phyloP scores from a whole-genome alignment of 306 rosid species.

The Inga oerstediana region DNA sequence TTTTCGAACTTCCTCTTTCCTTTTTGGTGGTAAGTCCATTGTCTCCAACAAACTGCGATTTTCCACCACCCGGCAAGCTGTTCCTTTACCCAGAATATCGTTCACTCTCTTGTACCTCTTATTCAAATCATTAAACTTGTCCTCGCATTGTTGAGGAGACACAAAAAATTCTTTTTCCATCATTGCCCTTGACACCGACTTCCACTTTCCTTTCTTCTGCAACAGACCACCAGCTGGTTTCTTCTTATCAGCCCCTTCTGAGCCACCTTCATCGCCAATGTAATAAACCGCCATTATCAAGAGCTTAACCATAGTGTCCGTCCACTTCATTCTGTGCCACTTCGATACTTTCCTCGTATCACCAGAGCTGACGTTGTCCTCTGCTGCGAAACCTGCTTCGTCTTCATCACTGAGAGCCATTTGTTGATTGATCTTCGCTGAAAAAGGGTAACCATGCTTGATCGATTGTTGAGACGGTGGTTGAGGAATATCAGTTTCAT shows the following conservation, averaged over 20 bases:
- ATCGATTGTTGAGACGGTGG: constrained; percentile 47
- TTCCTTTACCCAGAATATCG: constrained; percentile 93
- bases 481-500: constrained; percentile 48
- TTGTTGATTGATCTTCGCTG: constrained; percentile 48
- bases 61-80: constrained; percentile 86
- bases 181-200: constrained; percentile 88
- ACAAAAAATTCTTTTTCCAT: constrained; percentile 85
- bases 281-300: constrained; percentile 86
- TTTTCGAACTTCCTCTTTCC: constrained; percentile 84
- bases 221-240: constrained; percentile 63
- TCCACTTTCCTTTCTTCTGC: constrained; percentile 99
- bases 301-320: constrained; percentile 80
- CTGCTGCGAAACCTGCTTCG: constrained; percentile 58
- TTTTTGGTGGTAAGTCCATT: constrained; percentile 70
- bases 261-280: constrained; percentile 84
- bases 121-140: constrained; percentile 92
- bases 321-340: constrained; percentile 99
- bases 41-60: constrained; percentile 72
- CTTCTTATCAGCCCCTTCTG: constrained; percentile 72
- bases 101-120: constrained; percentile 94
- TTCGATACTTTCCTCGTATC: constrained; percentile 74
- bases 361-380: constrained; percentile 40
- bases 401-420: constrained; percentile 73
- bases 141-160: constrained; percentile 97
- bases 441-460: constrained; percentile 49